A percentile compares a stretch with the other conserved stretches of the same genome.
Evolutionary conservation across 345 rosid species (phyloP).

Genomic region (Pseudoturritis turrita): DNA sequence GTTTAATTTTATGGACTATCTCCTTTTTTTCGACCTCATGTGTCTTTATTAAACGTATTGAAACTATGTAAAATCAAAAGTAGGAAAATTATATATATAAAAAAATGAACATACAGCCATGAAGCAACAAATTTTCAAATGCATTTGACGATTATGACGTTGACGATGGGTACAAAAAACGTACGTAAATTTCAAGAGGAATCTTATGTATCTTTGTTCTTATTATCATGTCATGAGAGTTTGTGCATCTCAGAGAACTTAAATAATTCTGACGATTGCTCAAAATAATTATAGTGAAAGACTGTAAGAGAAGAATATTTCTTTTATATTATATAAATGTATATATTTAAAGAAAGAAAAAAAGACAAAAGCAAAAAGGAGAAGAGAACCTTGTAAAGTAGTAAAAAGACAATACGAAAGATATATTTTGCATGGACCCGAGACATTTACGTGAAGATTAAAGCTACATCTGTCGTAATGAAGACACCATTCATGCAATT

Average conservation of each 20-base stretch:
- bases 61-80: neutral
- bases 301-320: constrained; percentile 12
- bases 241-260: constrained; percentile 32
- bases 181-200: constrained; percentile 34
- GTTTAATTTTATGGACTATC: too few species aligned
- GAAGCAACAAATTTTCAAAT: constrained; percentile 21
- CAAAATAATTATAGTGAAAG: constrained; percentile 5
- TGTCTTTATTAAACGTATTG: neutral
- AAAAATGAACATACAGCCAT: neutral
- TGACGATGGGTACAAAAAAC: constrained; percentile 31
- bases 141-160: constrained; percentile 32
- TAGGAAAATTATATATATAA: neutral
- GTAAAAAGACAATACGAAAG: constrained; percentile 41
- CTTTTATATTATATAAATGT: neutral
- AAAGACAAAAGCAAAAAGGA: constrained; percentile 17
- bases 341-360: neutral
- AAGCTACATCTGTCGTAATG: constrained; percentile 30
- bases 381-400: constrained; percentile 33
- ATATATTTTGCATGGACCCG: constrained; percentile 48
- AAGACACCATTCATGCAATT: constrained; percentile 26
- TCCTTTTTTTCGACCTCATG: neutral
- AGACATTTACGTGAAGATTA: constrained; percentile 39
- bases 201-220: constrained; percentile 28
- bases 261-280: constrained; percentile 25
- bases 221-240: constrained; percentile 36